Percentiles rank a stretch among this genome's conserved stretches.
Evolutionary conservation across 306 rosid genomes (phyloP).

Genomic region (Prunus mume): DNA sequence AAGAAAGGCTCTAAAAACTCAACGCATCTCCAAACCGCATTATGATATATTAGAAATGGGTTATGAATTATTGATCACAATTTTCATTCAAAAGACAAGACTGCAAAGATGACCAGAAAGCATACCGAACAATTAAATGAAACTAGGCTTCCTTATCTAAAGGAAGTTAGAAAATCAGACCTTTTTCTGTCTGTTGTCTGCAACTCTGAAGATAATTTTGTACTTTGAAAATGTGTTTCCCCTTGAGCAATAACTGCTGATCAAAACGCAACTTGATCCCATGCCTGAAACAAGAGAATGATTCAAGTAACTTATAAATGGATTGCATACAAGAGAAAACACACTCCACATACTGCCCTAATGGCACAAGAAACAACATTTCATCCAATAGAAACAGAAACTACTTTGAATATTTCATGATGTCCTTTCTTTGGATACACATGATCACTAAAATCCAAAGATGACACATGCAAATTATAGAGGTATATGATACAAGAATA

Average conservation of each 20-base stretch:
- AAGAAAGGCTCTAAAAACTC: no score
- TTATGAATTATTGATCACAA: background rate
- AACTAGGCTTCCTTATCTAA: background rate
- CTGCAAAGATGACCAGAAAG: background rate
- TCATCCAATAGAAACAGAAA: no score
- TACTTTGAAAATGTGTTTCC: slow-evolving; percentile 41
- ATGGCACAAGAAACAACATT: no score
- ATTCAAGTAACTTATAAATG: background rate
- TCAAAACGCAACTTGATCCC: slow-evolving; percentile 41
- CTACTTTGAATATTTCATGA: background rate
- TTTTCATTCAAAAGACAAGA: background rate
- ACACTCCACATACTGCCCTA: no score
- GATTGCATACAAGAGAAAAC: background rate
- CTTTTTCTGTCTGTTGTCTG: slow-evolving; percentile 47
- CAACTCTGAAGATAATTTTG: slow-evolving; percentile 42
- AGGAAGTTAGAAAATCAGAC: slow-evolving; percentile 23
- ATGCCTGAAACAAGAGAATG: slow-evolving; percentile 40
- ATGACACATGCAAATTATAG: background rate
- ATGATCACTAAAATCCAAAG: background rate
- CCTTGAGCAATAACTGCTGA: slow-evolving; percentile 44
- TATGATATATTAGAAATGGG: background rate
- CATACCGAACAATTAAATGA: background rate
- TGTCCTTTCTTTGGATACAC: background rate
- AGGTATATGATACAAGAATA: slow-evolving; percentile 15
- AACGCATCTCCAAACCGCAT: no score